These are phyloP conservation scores for Knufia petricola DNA, from an alignment of 2,329 filamentous ascomycete genomes.

Conservation along the genomic window DNA sequence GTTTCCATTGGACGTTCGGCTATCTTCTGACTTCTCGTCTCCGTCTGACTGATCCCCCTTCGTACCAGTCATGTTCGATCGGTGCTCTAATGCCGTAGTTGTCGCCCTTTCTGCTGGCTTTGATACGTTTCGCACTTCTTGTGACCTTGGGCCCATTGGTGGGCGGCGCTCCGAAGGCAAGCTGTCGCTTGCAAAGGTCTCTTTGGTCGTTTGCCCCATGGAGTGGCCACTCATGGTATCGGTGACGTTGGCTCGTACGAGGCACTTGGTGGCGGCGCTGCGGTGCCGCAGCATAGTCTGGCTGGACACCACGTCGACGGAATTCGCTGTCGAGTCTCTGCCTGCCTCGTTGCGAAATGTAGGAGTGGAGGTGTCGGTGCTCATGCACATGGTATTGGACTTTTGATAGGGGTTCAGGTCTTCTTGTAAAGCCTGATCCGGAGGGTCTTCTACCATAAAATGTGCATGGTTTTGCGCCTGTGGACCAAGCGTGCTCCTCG, in stretches of 20 bases:
- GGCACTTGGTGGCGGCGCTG: too few species aligned
- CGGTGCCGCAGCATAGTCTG: constrained; percentile 15
- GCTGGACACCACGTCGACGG: neutral
- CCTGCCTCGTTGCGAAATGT: constrained; percentile 4
- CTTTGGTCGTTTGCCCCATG: too few species aligned
- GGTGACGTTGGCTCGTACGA: too few species aligned
- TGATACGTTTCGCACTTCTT: constrained; percentile 12
- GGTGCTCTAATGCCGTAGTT: constrained; percentile 10
- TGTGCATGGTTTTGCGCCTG: neutral
- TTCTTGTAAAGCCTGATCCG: constrained; percentile 21
- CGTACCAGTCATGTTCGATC: constrained; percentile 12
- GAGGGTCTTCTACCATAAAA: constrained; percentile 19
- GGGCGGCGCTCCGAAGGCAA: constrained; percentile 7
- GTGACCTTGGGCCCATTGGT: constrained; percentile 13
- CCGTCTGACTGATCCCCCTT: neutral
- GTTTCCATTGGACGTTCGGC: neutral
- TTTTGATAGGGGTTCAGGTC: constrained; percentile 1
- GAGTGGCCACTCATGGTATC: too few species aligned
- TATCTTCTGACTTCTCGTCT: neutral
- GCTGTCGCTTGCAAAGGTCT: constrained; percentile 14
- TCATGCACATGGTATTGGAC: constrained; percentile 34
- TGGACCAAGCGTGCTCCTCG: neutral
- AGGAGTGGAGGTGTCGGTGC: constrained; percentile 26
- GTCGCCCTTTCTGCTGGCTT: constrained; percentile 10
- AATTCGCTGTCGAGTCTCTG: neutral